Conservation (phyloP, 805 yeast species). For the Monosporozyma aerobia region DNA sequence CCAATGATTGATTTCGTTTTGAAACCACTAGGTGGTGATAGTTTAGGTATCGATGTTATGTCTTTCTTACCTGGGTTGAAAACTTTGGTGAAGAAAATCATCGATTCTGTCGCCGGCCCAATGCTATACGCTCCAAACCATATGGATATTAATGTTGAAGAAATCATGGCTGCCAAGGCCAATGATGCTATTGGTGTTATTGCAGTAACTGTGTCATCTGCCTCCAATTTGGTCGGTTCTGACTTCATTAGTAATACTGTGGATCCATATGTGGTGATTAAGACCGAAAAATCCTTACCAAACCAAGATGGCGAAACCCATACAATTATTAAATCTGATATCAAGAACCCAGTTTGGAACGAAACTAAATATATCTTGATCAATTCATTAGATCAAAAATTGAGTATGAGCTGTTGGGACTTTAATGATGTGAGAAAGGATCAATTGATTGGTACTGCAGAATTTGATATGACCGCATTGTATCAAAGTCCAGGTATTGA, state of each 20-base stretch:
- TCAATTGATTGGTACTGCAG: slow-evolving; percentile 39
- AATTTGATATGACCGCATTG: slow-evolving; percentile 49
- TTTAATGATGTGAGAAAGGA: slow-evolving; percentile 51
- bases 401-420: slow-evolving; percentile 47
- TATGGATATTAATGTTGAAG: slow-evolving; percentile 65
- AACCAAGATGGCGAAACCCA: slow-evolving; percentile 34
- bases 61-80: slow-evolving; percentile 74
- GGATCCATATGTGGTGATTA: slow-evolving; percentile 51
- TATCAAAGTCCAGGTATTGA: slow-evolving; percentile 40
- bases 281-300: slow-evolving; percentile 35
- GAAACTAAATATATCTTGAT: slow-evolving; percentile 56
- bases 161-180: slow-evolving; percentile 50
- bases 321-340: slow-evolving; percentile 49
- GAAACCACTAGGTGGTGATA: slow-evolving; percentile 84
- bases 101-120: slow-evolving; percentile 64
- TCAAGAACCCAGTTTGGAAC: slow-evolving; percentile 54
- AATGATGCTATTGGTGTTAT: slow-evolving; percentile 65
- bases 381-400: slow-evolving; percentile 45
- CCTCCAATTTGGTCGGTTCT: slow-evolving; percentile 38
- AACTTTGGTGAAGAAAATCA: slow-evolving; percentile 56
- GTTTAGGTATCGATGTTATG: slow-evolving; percentile 80
- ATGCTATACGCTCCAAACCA: slow-evolving; percentile 79
- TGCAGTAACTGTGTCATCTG: slow-evolving; percentile 52
- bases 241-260: slow-evolving; percentile 34
- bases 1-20: slow-evolving; percentile 70